Percentiles rank a stretch among this genome's conserved stretches.
These are phyloP conservation scores for Prototheca wickerhamii DNA, from an alignment of 163 green algal genomes.

Conservation along the genomic window DNA sequence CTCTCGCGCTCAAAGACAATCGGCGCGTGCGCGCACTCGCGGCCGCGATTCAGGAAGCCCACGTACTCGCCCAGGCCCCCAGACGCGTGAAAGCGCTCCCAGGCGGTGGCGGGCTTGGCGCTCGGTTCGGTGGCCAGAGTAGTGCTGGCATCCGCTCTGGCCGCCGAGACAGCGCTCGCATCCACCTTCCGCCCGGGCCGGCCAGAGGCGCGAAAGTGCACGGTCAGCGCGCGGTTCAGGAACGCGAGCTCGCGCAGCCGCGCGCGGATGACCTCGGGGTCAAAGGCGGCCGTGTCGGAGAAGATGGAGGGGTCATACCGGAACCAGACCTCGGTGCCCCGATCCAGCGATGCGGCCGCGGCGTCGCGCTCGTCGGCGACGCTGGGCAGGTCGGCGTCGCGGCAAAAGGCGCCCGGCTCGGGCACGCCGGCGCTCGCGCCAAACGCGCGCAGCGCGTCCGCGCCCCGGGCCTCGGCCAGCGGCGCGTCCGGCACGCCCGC, in stretches of 20 bases:
- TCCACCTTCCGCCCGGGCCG: background rate
- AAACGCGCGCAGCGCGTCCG: background rate
- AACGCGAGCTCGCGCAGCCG: conserved; percentile 93
- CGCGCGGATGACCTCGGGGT: conserved; percentile 67
- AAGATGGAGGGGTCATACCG: conserved; percentile 81
- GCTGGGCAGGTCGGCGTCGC: background rate
- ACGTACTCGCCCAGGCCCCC: conserved; percentile 72
- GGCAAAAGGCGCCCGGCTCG: background rate
- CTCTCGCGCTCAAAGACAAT: conserved; percentile 21
- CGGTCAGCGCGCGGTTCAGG: conserved; percentile 72
- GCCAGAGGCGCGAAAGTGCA: conserved; percentile 33
- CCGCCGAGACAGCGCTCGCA: background rate
- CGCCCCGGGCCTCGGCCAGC: conserved; percentile 2
- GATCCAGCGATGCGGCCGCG: background rate
- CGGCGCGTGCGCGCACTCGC: conserved; percentile 41
- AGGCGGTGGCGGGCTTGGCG: background rate
- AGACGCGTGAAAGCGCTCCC: background rate
- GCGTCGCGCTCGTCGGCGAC: background rate
- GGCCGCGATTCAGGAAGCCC: conserved; percentile 61
- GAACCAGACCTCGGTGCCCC: conserved; percentile 74
- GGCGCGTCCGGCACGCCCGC: conserved; percentile 25
- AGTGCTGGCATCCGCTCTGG: conserved; percentile 19
- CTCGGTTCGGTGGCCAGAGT: conserved; percentile 5
- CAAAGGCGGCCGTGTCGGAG: conserved; percentile 51
- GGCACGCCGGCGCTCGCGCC: background rate